These are phyloP conservation scores for Tripidium arundinaceum DNA, from an alignment of 202 grass and related monocot genomes.

Conservation along the genomic window DNA sequence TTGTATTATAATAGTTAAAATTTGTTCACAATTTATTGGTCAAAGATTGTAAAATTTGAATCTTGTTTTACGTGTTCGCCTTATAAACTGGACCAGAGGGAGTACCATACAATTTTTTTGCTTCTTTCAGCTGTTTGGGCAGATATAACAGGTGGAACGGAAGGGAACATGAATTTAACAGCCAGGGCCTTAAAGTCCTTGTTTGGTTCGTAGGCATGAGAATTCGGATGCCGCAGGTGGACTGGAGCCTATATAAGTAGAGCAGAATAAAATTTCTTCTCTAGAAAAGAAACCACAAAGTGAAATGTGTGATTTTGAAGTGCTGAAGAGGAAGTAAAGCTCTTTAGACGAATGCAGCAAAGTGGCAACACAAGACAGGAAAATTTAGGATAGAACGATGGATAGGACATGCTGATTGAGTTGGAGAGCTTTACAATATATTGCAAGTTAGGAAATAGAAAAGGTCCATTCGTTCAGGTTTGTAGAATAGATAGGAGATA, in stretches of 20 bases:
- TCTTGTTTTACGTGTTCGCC: not conserved
- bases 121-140: not conserved
- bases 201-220: not conserved
- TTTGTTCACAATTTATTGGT: not conserved
- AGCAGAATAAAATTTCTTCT: too few species aligned
- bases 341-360: not conserved
- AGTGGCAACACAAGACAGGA: not conserved
- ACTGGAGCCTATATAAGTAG: not conserved
- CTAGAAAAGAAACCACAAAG: not conserved
- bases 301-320: not conserved
- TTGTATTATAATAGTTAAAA: not conserved
- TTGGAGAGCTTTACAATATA: not conserved
- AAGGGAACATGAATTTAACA: not conserved
- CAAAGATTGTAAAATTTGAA: too few species aligned
- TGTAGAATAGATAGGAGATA: not conserved
- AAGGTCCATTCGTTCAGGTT: not conserved
- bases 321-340: not conserved
- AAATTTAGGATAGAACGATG: not conserved
- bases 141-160: not conserved
- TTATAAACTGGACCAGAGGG: not conserved
- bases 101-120: slow-evolving; percentile 1
- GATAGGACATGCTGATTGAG: not conserved
- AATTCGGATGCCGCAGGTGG: not conserved
- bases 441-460: not conserved
- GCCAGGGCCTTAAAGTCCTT: not conserved